These are phyloP conservation scores for Onygena corvina DNA, from an alignment of 2,329 filamentous ascomycete species.

Conservation along the genomic window DNA sequence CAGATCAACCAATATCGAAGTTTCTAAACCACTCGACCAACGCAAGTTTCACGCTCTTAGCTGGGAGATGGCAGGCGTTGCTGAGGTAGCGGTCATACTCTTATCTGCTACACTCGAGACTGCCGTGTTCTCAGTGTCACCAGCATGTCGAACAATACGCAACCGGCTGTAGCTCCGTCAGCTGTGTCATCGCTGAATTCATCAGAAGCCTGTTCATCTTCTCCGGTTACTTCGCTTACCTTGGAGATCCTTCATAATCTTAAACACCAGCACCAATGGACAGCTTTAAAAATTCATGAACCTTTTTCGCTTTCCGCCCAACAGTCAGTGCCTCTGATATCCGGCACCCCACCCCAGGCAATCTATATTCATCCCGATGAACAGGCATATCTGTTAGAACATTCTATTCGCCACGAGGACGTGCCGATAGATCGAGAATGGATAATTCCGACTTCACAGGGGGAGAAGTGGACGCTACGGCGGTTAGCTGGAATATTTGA, in stretches of 20 bases:
- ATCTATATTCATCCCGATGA: constrained; percentile 55
- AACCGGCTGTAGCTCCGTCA: constrained; percentile 20
- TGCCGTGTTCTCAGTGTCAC: neutral
- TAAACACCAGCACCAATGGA: constrained; percentile 51
- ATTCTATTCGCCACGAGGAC: constrained; percentile 37
- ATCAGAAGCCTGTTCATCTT: constrained; percentile 18
- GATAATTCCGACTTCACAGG: constrained; percentile 47
- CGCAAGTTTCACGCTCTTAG: neutral
- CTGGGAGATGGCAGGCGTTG: neutral
- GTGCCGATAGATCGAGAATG: constrained; percentile 44
- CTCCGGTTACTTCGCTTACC: constrained; percentile 37
- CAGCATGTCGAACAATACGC: neutral
- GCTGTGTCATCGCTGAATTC: constrained; percentile 33
- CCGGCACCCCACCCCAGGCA: constrained; percentile 48
- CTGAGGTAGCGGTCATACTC: neutral
- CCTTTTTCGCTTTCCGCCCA: constrained; percentile 20
- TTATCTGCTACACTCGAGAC: neutral
- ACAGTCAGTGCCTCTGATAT: constrained; percentile 42
- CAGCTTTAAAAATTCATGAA: constrained; percentile 42
- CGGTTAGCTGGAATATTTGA: constrained; percentile 48
- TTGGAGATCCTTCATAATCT: constrained; percentile 53
- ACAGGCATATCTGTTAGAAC: constrained; percentile 48
- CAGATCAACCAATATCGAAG: neutral
- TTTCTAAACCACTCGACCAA: too few relatives aligned
- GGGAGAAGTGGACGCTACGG: constrained; percentile 48